phyloP scores from a whole-genome alignment of 495 filamentous ascomycete genomes.

The Glonium stellatum region DNA sequence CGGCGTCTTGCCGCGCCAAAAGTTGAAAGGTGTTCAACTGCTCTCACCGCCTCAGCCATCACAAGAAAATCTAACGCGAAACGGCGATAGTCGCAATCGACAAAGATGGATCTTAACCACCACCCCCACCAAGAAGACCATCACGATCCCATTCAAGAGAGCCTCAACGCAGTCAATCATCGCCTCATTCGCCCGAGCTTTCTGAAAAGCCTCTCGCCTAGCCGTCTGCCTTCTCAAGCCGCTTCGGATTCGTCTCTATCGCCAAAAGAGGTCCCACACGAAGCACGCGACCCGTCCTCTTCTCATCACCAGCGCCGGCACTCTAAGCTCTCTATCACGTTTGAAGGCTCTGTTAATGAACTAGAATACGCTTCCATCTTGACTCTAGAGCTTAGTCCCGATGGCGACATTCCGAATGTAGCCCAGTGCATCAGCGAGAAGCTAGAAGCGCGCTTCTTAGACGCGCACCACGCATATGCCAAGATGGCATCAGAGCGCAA shows the following conservation, averaged over 20 bases:
- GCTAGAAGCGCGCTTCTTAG: conserved; percentile 17
- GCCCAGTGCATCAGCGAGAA: conserved; percentile 14
- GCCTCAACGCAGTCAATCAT: conserved; percentile 17
- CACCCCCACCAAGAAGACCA: conserved; percentile 2
- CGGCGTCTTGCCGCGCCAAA: not conserved
- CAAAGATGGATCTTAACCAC: conserved; percentile 13
- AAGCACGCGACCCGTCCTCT: not conserved
- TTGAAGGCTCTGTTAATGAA: conserved; percentile 13
- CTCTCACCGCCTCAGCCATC: conserved; percentile 6
- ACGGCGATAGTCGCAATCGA: conserved; percentile 2
- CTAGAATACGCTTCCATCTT: conserved; percentile 14
- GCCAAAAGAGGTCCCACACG: conserved; percentile 13
- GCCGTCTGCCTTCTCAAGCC: conserved; percentile 25
- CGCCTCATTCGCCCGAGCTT: conserved; percentile 17
- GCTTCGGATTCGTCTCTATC: conserved; percentile 21
- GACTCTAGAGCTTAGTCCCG: conserved; percentile 8
- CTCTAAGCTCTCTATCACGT: conserved; percentile 9
- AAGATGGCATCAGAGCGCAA: conserved; percentile 30
- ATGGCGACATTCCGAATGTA: conserved; percentile 9
- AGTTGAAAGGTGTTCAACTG: not conserved
- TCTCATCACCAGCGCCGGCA: conserved; percentile 13
- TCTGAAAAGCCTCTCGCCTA: conserved; percentile 20
- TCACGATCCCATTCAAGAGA: conserved; percentile 23
- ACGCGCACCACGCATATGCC: conserved; percentile 11
- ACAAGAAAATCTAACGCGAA: conserved; percentile 13